Percentiles rank a stretch among this genome's conserved stretches.
These are phyloP conservation scores for Eimeria acervulina DNA, from an alignment of 169 alveolate species.

Conservation along the genomic window DNA sequence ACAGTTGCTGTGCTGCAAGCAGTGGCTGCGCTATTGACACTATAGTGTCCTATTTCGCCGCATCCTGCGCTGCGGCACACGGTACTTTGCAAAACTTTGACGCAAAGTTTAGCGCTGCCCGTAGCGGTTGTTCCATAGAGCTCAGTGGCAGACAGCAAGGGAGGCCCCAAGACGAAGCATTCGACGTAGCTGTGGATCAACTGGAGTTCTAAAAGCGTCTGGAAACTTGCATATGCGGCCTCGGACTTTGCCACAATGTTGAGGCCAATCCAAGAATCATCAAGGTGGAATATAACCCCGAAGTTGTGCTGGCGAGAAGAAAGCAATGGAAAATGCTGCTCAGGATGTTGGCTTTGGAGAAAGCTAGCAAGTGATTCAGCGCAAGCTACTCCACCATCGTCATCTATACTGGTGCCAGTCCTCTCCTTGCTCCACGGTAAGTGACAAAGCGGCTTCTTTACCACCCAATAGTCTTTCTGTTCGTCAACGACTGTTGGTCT, in stretches of 20 bases:
- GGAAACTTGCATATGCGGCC: slow-evolving; percentile 35
- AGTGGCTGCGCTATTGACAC: neutral
- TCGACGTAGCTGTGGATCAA: slow-evolving; percentile 41
- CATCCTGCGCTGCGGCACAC: slow-evolving; percentile 50
- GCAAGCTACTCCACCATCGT: neutral
- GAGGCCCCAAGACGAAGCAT: slow-evolving; percentile 72
- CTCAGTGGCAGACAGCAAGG: slow-evolving; percentile 22
- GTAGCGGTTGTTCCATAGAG: slow-evolving; percentile 49
- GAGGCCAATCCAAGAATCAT: slow-evolving; percentile 50
- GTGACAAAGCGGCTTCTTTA: neutral
- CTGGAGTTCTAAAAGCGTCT: slow-evolving; percentile 59
- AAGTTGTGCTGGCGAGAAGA: slow-evolving; percentile 71
- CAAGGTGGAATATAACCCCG: slow-evolving; percentile 60
- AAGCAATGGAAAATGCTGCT: slow-evolving; percentile 16
- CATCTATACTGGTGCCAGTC: neutral
- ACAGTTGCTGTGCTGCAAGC: neutral
- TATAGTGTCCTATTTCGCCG: neutral
- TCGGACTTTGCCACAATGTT: slow-evolving; percentile 45
- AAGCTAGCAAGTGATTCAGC: slow-evolving; percentile 37
- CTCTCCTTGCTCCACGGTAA: neutral
- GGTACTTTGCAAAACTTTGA: slow-evolving; percentile 30
- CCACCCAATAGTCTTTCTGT: slow-evolving; percentile 54
- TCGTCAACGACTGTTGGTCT: slow-evolving; percentile 38
- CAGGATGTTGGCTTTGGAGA: slow-evolving; percentile 13
- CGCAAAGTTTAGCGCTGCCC: slow-evolving; percentile 38